Evolutionary conservation across 75 land plant genomes (phyloP), one percentile per base, ranked within the genome.

Genomic region (Larix kaempferi): DNA sequence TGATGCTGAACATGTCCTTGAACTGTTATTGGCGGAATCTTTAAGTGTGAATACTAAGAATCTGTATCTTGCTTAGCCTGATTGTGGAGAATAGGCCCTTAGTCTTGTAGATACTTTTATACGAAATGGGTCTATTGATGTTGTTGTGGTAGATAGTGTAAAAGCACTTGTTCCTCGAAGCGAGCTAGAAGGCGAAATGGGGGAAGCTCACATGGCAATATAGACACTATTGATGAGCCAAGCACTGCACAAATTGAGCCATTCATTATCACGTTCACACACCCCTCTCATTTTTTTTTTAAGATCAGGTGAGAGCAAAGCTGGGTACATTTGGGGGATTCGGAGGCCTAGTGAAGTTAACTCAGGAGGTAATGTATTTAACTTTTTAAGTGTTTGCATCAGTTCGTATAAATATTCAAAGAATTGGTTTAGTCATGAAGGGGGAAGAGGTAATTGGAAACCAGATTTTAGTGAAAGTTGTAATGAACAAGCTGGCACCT

Each of bases 161-260:
- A 98, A 98, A 35, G 99, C 99, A 27, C 87, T 97, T 29, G 99
- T 95, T 54, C 98, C 99, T 54, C 86, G 88, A 81, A 87, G 84
- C 74, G 99, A 97, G 78, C 95, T 97, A 67, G 99, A 95, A 79
- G 99, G 99, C 77, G 95, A 95, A 75, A 95, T 97, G 99, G 98
- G 99, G 25, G 99, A 97, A 77, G 86, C 93, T 60, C 98, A 94
- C 61, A 91, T 91, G 95, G 92, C 98, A 54, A 83, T 95, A 82
- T 95, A 94, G 86, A 92, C 99, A 69, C 92, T 95, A 69, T 62
- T 97, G 62, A 97, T 97, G 99, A 97, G 98, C 76, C 98, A 92
- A 78, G 99, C 99, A 13, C 91, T 97, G 56, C 93, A 98, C 63
- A 93, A 95, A 83, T 78, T 97, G 79, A 86, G 92, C 79, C 98